phyloP scores from a whole-genome alignment of 31 red algal species.

The Odonthalia washingtoniensis region DNA sequence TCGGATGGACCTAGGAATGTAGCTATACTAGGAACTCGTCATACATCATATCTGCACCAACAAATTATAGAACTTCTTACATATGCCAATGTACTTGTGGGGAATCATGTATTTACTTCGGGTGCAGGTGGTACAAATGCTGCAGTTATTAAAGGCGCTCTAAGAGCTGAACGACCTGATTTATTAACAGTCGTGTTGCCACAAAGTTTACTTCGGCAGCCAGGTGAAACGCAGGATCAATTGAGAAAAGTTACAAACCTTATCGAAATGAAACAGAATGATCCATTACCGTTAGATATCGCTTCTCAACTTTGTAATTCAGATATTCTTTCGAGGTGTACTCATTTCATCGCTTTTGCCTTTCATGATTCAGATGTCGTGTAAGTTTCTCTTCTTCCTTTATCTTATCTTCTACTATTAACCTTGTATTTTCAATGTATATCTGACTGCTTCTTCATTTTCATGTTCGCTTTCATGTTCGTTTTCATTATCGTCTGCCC shows the following conservation, averaged over 20 bases:
- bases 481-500: not conserved
- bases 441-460: no score
- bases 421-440: no score
- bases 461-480: no score
- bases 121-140: constrained; percentile 96
- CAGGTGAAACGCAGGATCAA: constrained; percentile 88
- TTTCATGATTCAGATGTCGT: constrained; percentile 99
- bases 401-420: not conserved
- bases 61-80: constrained; percentile 98
- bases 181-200: constrained; percentile 97
- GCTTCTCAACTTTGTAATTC: constrained; percentile 97
- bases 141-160: constrained; percentile 95
- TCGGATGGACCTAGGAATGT: constrained; percentile 86
- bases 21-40: constrained; percentile 96
- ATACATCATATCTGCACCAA: constrained; percentile 94
- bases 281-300: constrained; percentile 91
- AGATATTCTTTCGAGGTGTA: constrained; percentile 90
- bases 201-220: constrained; percentile 88
- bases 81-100: constrained; percentile 97
- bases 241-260: constrained; percentile 88
- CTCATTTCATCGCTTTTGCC: constrained; percentile 97
- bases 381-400: constrained; percentile 60
- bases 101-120: constrained; percentile 99
- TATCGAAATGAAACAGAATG: constrained; percentile 97
- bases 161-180: constrained; percentile 95